phyloP scores from a whole-genome alignment of 2,329 filamentous ascomycete genomes.

The Fusarium anthophilum region DNA sequence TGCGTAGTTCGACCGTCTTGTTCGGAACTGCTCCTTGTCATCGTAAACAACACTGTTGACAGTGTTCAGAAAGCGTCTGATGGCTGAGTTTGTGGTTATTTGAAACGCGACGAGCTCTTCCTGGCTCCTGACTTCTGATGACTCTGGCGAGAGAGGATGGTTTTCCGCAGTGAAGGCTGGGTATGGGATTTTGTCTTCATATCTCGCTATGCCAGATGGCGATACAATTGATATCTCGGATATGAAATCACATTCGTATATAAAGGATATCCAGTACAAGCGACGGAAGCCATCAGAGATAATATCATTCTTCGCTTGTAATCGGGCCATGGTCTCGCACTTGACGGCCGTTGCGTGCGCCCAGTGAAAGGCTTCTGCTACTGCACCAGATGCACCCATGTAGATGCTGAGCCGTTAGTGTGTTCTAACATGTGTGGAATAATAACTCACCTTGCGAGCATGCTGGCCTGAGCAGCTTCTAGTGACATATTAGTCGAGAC shows the following conservation, averaged over 20 bases:
- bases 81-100: slow-evolving; percentile 45
- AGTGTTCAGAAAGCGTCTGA: slow-evolving; percentile 43
- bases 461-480: slow-evolving; percentile 40
- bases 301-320: not conserved
- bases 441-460: slow-evolving; percentile 39
- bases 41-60: slow-evolving; percentile 46
- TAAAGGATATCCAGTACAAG: slow-evolving; percentile 45
- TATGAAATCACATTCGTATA: slow-evolving; percentile 45
- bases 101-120: slow-evolving; percentile 45
- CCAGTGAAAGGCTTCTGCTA: slow-evolving; percentile 41
- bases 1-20: slow-evolving; percentile 32
- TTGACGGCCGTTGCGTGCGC: slow-evolving; percentile 42
- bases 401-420: slow-evolving; percentile 31
- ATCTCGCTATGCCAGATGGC: slow-evolving; percentile 44
- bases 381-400: slow-evolving; percentile 35
- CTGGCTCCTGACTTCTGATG: not conserved
- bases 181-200: slow-evolving; percentile 39
- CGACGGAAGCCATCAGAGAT: slow-evolving; percentile 38
- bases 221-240: slow-evolving; percentile 43
- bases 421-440: too few species aligned
- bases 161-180: not conserved
- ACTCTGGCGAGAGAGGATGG: not conserved
- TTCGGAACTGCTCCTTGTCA: slow-evolving; percentile 38
- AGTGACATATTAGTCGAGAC: slow-evolving; percentile 34
- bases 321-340: slow-evolving; percentile 38